phyloP scores from a whole-genome alignment of 2,329 filamentous ascomycete genomes.

The Penicillium decumbens region DNA sequence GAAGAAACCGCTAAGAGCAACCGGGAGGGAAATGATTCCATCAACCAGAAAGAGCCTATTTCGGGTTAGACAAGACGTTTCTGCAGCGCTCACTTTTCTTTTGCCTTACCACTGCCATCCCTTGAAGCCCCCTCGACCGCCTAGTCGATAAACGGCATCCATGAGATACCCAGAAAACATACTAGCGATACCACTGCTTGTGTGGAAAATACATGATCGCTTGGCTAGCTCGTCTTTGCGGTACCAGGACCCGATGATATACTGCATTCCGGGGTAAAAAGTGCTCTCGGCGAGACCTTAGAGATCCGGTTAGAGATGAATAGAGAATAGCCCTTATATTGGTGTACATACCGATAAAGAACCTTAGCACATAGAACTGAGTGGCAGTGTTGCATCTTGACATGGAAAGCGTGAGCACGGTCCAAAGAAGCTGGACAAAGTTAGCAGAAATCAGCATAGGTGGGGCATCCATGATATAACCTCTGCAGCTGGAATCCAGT shows the following conservation, averaged over 20 bases:
- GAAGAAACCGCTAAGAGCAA: slow-evolving; percentile 50
- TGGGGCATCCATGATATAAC: slow-evolving; percentile 21
- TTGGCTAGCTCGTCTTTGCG: slow-evolving; percentile 50
- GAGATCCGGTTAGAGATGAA: background rate
- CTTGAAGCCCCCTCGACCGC: slow-evolving; percentile 45
- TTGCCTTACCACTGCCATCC: slow-evolving; percentile 50
- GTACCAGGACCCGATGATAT: slow-evolving; percentile 52
- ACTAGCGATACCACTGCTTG: slow-evolving; percentile 42
- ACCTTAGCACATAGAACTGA: slow-evolving; percentile 47
- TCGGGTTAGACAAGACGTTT: background rate
- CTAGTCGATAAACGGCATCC: slow-evolving; percentile 50
- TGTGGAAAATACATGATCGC: slow-evolving; percentile 51
- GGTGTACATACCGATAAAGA: slow-evolving; percentile 43
- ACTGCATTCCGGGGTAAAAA: slow-evolving; percentile 52
- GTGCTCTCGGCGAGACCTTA: slow-evolving; percentile 46
- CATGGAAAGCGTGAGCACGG: slow-evolving; percentile 46
- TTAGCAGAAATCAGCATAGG: background rate
- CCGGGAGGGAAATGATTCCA: slow-evolving; percentile 51
- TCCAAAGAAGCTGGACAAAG: slow-evolving; percentile 41
- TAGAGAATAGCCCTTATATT: background rate
- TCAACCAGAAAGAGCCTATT: slow-evolving; percentile 51
- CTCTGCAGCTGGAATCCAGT: slow-evolving; percentile 49
- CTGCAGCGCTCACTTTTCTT: background rate
- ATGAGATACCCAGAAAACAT: slow-evolving; percentile 53
- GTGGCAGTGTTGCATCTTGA: slow-evolving; percentile 40